Evolutionary conservation across 495 filamentous ascomycete species (phyloP).

Genomic region (Aspergillus taichungensis): DNA sequence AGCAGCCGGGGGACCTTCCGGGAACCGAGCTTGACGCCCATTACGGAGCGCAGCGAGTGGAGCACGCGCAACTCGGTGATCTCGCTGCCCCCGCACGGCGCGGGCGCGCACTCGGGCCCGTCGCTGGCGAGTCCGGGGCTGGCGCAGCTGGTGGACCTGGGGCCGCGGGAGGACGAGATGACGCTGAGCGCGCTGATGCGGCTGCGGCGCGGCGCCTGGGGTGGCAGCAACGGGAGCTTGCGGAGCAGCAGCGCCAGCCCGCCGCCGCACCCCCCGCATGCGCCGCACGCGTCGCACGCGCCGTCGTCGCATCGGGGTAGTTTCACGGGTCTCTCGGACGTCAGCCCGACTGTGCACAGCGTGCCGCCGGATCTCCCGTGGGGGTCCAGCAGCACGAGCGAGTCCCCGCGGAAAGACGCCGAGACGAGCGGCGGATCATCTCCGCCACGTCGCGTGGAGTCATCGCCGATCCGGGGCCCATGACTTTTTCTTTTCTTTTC

Average conservation of each 20-base stretch:
- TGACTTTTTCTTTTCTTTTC: background rate
- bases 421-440: conserved; percentile 6
- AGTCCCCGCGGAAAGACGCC: conserved; percentile 8
- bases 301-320: conserved; percentile 27
- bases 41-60: conserved; percentile 93
- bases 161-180: conserved; percentile 61
- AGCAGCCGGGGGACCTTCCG: conserved; percentile 64
- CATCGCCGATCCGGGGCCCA: background rate
- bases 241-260: conserved; percentile 57
- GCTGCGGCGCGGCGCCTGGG: conserved; percentile 67
- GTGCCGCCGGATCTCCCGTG: conserved; percentile 14
- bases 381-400: conserved; percentile 4
- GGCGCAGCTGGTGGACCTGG: conserved; percentile 64
- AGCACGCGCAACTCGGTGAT: conserved; percentile 88
- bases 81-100: conserved; percentile 53
- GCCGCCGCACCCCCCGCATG: conserved; percentile 20
- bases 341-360: conserved; percentile 22
- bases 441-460: conserved; percentile 2
- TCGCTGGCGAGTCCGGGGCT: conserved; percentile 50
- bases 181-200: conserved; percentile 61
- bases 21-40: conserved; percentile 89
- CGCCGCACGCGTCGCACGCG: conserved; percentile 3
- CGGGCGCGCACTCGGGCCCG: conserved; percentile 29
- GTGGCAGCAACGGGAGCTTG: conserved; percentile 67
- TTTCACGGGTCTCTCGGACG: conserved; percentile 28